phyloP scores from a whole-genome alignment of 345 rosid species.

The Alliaria petiolata region DNA sequence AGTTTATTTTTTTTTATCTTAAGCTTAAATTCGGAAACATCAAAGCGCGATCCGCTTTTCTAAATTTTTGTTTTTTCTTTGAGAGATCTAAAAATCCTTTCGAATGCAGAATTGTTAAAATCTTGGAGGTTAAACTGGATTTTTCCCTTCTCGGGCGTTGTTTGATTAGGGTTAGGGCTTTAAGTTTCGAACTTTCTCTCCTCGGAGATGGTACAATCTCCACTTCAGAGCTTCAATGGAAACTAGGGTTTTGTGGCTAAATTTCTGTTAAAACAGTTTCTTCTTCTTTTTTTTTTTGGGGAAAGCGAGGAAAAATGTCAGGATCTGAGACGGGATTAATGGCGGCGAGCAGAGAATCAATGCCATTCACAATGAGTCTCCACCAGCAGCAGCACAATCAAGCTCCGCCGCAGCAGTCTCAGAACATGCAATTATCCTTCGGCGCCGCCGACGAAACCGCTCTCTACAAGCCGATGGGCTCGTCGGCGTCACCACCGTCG shows the following conservation, averaged over 20 bases:
- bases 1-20: not conserved
- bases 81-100: not conserved
- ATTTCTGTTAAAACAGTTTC: not conserved
- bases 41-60: not conserved
- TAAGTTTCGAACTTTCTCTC: not conserved
- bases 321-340: conserved; percentile 23
- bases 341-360: conserved; percentile 9
- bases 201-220: conserved; percentile 8
- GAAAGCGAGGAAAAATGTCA: conserved; percentile 1
- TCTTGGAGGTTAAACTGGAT: not conserved
- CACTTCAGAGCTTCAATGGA: conserved; percentile 3
- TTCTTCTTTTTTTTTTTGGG: no score
- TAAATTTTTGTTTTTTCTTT: not conserved
- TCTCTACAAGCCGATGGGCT: conserved; percentile 17
- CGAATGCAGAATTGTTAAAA: not conserved
- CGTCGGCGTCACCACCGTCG: not conserved
- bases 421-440: conserved; percentile 23
- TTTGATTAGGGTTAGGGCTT: not conserved
- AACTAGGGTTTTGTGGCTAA: not conserved
- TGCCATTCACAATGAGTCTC: conserved; percentile 7
- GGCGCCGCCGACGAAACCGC: not conserved
- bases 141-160: not conserved
- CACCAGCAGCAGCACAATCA: conserved; percentile 17
- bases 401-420: conserved; percentile 7
- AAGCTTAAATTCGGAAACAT: not conserved